phyloP scores from a whole-genome alignment of 257 asterid genomes.

The Solanum bukasovii region DNA sequence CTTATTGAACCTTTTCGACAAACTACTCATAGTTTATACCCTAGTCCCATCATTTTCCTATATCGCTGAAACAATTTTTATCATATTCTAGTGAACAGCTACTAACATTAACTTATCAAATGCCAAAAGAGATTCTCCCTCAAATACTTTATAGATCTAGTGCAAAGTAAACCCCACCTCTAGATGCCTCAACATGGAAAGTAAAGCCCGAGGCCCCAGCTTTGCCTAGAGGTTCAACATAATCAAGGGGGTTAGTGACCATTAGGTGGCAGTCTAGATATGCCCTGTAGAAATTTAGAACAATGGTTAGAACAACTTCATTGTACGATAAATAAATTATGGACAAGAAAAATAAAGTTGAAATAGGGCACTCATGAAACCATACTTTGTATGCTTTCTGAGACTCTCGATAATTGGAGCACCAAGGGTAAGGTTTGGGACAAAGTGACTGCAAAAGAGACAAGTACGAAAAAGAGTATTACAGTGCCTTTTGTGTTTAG shows the following conservation, averaged over 20 bases:
- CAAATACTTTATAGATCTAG: not conserved
- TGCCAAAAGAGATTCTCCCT: not conserved
- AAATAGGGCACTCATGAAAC: not conserved
- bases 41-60: not conserved
- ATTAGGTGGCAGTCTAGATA: constrained; percentile 92
- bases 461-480: not conserved
- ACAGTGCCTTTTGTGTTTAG: not conserved
- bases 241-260: constrained; percentile 93
- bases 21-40: not conserved
- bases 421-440: constrained; percentile 87
- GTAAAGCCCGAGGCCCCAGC: constrained; percentile 97
- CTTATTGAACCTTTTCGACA: not conserved
- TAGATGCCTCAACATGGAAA: constrained; percentile 74
- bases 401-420: constrained; percentile 85
- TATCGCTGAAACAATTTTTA: not conserved
- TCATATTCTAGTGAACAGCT: not conserved
- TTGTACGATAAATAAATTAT: not conserved
- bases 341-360: not conserved
- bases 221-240: constrained; percentile 67
- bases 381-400: constrained; percentile 78
- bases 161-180: constrained; percentile 33
- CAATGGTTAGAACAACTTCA: not conserved
- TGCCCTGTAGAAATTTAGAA: constrained; percentile 36
- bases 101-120: not conserved
- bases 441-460: constrained; percentile 59